phyloP scores from a whole-genome alignment of 164 flowering plant species.

The Paratinospora sagittata region DNA sequence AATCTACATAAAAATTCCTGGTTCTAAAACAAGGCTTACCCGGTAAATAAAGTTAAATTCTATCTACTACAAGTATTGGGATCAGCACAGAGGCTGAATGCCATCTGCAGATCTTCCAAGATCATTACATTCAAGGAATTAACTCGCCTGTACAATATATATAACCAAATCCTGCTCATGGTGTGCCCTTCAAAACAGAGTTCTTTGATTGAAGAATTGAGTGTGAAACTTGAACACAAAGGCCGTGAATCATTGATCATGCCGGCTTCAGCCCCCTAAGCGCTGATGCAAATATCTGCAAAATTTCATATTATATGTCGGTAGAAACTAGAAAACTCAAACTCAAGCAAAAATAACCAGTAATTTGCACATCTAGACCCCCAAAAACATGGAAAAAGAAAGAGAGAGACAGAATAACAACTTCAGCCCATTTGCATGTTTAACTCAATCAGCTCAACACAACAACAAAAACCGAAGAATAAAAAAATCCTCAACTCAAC shows the following conservation, averaged over 20 bases:
- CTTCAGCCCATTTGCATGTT: neutral
- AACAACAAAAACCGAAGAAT: neutral
- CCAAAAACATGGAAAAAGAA: neutral
- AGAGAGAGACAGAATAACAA: neutral
- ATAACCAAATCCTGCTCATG: no score
- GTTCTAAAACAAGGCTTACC: no score
- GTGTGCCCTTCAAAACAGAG: neutral
- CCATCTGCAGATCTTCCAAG: no score
- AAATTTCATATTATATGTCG: neutral
- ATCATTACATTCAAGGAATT: no score
- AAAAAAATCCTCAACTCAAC: no score
- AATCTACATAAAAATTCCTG: no score
- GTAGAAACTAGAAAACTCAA: neutral
- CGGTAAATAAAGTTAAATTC: no score
- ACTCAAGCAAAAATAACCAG: neutral
- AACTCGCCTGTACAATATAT: no score
- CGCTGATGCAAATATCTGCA: slow-evolving; percentile 10
- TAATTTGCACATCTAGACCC: neutral
- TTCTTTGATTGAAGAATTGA: neutral
- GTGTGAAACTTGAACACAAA: neutral
- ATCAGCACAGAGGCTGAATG: no score
- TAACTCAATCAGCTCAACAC: neutral
- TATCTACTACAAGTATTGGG: no score
- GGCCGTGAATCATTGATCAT: neutral
- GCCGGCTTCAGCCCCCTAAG: neutral